Percentiles rank a stretch among this genome's conserved stretches.
These are phyloP conservation scores for Brassica napus DNA, from an alignment of 345 rosid genomes.

Conservation along the genomic window DNA sequence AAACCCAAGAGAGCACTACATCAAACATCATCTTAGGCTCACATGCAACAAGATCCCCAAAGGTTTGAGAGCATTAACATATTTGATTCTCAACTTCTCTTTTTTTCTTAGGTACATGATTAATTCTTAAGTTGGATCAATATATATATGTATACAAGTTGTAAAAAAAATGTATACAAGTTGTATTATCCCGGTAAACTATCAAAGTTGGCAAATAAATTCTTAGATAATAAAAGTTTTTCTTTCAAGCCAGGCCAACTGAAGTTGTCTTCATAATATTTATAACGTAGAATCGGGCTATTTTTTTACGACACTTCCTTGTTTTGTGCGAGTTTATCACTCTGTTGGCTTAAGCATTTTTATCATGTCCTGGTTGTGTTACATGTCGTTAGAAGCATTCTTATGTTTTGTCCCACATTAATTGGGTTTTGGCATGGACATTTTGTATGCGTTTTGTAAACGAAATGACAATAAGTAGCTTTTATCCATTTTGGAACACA, in stretches of 20 bases:
- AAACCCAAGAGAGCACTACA: background rate
- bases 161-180: no score
- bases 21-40: background rate
- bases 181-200: background rate
- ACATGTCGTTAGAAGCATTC: background rate
- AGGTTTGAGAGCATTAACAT: background rate
- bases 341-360: background rate
- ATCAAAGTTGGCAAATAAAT: background rate
- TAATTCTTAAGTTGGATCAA: background rate
- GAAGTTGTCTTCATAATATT: conserved; percentile 1
- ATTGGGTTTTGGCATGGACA: background rate
- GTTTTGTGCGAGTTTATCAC: background rate
- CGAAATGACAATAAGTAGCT: background rate
- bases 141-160: no score
- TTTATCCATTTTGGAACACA: background rate
- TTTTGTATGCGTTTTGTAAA: background rate
- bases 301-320: background rate
- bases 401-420: background rate
- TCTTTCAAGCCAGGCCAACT: background rate
- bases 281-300: background rate
- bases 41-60: background rate
- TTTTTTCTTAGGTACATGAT: background rate
- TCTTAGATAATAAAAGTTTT: background rate
- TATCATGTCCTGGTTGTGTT: background rate
- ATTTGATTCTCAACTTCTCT: background rate